These are phyloP conservation scores for Fusarium aywerte DNA, from an alignment of 2,329 filamentous ascomycete species.

Conservation along the genomic window DNA sequence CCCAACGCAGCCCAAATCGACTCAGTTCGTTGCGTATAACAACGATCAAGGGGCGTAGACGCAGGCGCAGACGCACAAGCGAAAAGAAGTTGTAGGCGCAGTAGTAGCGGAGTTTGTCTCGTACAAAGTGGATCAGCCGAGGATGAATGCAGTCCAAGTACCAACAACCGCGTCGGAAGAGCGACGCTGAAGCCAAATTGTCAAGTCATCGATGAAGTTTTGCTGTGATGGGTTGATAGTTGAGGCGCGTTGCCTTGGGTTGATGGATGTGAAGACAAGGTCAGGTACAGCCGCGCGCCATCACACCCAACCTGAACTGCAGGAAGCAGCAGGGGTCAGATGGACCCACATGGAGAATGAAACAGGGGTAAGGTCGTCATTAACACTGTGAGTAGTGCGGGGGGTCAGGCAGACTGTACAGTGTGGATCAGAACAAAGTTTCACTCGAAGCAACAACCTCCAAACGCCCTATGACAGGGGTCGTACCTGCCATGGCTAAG, in stretches of 20 bases:
- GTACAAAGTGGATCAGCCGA: conserved; percentile 33
- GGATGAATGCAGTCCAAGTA: conserved; percentile 13
- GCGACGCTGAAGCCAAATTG: conserved; percentile 22
- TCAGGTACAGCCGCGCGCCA: conserved; percentile 44
- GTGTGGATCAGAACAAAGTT: neutral
- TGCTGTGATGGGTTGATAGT: conserved; percentile 37
- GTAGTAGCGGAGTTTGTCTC: conserved; percentile 28
- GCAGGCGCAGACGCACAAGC: conserved; percentile 21
- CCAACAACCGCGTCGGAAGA: conserved; percentile 25
- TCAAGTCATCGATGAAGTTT: conserved; percentile 21
- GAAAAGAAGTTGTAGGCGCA: conserved; percentile 25
- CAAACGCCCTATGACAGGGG: conserved; percentile 38
- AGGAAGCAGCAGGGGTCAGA: conserved; percentile 31
- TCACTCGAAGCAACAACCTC: conserved; percentile 17
- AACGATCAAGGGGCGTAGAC: conserved; percentile 20
- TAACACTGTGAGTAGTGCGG: conserved; percentile 33
- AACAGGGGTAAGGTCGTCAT: conserved; percentile 7
- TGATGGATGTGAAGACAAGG: conserved; percentile 29
- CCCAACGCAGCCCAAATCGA: conserved; percentile 13
- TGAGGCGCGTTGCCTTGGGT: conserved; percentile 30
- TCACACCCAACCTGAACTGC: conserved; percentile 34
- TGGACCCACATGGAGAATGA: conserved; percentile 32
- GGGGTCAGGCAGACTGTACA: conserved; percentile 5
- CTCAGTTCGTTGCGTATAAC: neutral
- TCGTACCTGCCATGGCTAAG: conserved; percentile 19